These are phyloP conservation scores for Aspergillus clavatus DNA, from an alignment of 2,329 filamentous ascomycete genomes.

Conservation along the genomic window DNA sequence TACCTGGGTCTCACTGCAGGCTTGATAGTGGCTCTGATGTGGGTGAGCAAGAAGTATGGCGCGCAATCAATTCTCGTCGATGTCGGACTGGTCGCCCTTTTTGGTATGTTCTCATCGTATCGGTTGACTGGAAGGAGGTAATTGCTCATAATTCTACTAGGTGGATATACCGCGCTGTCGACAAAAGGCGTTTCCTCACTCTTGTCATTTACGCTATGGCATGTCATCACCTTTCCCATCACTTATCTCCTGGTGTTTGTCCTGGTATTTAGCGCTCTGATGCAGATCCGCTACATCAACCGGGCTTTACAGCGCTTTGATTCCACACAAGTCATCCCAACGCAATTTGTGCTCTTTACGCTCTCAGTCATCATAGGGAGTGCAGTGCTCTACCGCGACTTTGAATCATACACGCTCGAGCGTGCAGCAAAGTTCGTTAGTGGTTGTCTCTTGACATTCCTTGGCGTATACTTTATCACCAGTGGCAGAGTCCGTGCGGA, in stretches of 20 bases:
- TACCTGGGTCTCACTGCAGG: constrained; percentile 73
- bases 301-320: constrained; percentile 85
- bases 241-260: constrained; percentile 81
- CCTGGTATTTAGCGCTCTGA: constrained; percentile 76
- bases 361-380: constrained; percentile 92
- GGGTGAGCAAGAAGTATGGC: constrained; percentile 79
- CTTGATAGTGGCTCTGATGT: constrained; percentile 73
- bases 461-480: constrained; percentile 95
- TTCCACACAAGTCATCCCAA: constrained; percentile 95
- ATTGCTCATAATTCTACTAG: constrained; percentile 42
- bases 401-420: constrained; percentile 70
- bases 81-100: constrained; percentile 84
- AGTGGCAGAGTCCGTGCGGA: constrained; percentile 63
- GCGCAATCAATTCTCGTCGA: constrained; percentile 84
- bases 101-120: constrained; percentile 55
- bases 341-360: constrained; percentile 95
- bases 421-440: constrained; percentile 81
- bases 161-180: constrained; percentile 91
- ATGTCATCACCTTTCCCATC: constrained; percentile 84
- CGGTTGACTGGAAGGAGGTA: constrained; percentile 3
- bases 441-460: constrained; percentile 87
- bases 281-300: constrained; percentile 98
- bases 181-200: constrained; percentile 96
- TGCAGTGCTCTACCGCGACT: constrained; percentile 89
- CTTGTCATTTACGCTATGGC: constrained; percentile 83